Conservation (phyloP, 768 basidiomycete species). For the Russula vinacea region DNA sequence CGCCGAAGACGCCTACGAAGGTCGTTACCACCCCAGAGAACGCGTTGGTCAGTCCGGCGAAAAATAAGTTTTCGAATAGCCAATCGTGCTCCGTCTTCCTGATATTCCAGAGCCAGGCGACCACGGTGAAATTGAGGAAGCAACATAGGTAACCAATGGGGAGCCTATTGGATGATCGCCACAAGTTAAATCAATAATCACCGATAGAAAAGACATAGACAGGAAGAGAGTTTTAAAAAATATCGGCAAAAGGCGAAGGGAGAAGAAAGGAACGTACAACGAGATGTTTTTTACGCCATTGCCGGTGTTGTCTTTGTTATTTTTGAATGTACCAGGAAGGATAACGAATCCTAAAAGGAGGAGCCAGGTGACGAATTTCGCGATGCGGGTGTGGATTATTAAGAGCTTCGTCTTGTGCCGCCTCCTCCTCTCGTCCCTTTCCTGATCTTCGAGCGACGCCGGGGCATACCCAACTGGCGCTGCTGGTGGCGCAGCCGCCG, state of each 20-base stretch:
- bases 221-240: not conserved
- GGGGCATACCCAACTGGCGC: too few relatives aligned
- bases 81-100: not conserved
- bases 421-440: too few relatives aligned
- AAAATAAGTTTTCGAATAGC: not conserved
- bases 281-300: too few relatives aligned
- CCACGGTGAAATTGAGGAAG: not conserved
- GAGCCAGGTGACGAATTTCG: constrained; percentile 4
- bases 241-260: not conserved
- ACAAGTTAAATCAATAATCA: not conserved
- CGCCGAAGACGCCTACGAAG: not conserved
- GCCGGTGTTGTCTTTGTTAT: too few relatives aligned
- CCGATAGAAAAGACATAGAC: not conserved
- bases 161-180: not conserved
- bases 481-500: too few relatives aligned
- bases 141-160: not conserved
- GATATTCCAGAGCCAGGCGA: not conserved
- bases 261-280: not conserved
- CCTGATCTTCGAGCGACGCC: not conserved
- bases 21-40: constrained; percentile 1
- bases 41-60: not conserved
- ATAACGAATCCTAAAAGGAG: constrained; percentile 4
- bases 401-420: not conserved
- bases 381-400: not conserved
- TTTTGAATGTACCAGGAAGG: constrained; percentile 5